Base-by-base conservation (phyloP, 1,284 basidiomycete genomes). In the Acaromyces ingoldii region DNA sequence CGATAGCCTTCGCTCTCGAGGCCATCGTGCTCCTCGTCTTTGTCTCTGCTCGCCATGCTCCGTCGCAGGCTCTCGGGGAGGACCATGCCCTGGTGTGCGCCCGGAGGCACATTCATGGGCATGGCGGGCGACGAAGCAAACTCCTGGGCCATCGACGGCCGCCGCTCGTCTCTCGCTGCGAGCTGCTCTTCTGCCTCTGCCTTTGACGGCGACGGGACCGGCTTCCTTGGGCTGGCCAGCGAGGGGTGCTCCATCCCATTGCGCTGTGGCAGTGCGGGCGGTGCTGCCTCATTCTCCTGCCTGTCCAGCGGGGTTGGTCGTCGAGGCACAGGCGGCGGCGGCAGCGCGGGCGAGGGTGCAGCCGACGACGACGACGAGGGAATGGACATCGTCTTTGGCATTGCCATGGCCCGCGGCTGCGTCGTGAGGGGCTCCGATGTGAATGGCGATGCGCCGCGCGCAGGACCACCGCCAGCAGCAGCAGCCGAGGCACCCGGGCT, bases 341-440 rank as follows among this genome's bases (percentile, higher is more conserved):
- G 9, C 38, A 40, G 28, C 28, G 21, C 7, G 9, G 38, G 38
- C 9, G 38, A 40, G 7, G 38, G 38, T 9, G 38, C 21, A 13
- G 28, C 38, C 17, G 38, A 40, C 13, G 28, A 13, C 17, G 38
- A 9, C 7, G 7, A 13, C 28, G 38, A 19, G 7, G 9, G 7
- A 40, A 25, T 19, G 38, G 38, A 40, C 38, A 6, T 3, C 29
- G 48, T 15, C 48, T 49, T n/a, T 17, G 48, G 48, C 48, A 49
- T 49, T 3, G 48, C 30, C 48, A 41, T 49, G 13, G 48, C 48
- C 13, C 36, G 33, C 4, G 48, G 48, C 26, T 49, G 48, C 2
- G 21, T 39, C 10, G 48, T 49, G 13, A 26, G 37, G 6, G 48
- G 48, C 25, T 26, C 48, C 11, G 34, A 13, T 11, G 36, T n/a